Evolutionary conservation across 129 eudicot species (phyloP).

Genomic region (Oenanthe sinensis): DNA sequence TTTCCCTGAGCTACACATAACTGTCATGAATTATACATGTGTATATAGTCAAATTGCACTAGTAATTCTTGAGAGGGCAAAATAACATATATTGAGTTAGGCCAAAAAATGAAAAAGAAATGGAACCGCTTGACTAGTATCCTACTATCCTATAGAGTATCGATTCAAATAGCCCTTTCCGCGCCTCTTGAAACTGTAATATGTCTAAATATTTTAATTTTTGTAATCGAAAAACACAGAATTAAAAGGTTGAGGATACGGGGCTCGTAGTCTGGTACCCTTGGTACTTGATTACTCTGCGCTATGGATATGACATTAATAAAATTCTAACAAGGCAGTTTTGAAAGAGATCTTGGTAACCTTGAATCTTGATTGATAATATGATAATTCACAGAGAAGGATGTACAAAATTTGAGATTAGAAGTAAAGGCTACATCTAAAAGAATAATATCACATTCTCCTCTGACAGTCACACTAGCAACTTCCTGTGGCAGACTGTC

Average conservation of each 20-base stretch:
- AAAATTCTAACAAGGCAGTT: neutral
- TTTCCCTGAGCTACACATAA: neutral
- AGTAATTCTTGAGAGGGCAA: neutral
- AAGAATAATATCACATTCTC: neutral
- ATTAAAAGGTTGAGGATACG: no score
- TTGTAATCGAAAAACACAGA: neutral
- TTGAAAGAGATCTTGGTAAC: neutral
- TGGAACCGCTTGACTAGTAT: neutral
- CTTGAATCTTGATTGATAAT: neutral
- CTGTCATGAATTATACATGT: neutral
- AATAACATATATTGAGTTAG: neutral
- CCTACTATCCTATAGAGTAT: neutral
- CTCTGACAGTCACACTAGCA: neutral
- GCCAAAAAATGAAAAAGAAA: neutral
- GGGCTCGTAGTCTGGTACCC: neutral
- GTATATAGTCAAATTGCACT: neutral
- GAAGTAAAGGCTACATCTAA: neutral
- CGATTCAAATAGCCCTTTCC: neutral
- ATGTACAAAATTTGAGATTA: neutral
- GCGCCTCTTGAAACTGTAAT: neutral
- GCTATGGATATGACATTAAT: neutral
- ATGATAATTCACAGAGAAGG: neutral
- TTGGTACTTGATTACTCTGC: neutral
- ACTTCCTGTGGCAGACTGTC: slow-evolving; percentile 2
- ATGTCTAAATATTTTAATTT: neutral